phyloP scores from a whole-genome alignment of 306 rosid species.

The Malus fusca region DNA sequence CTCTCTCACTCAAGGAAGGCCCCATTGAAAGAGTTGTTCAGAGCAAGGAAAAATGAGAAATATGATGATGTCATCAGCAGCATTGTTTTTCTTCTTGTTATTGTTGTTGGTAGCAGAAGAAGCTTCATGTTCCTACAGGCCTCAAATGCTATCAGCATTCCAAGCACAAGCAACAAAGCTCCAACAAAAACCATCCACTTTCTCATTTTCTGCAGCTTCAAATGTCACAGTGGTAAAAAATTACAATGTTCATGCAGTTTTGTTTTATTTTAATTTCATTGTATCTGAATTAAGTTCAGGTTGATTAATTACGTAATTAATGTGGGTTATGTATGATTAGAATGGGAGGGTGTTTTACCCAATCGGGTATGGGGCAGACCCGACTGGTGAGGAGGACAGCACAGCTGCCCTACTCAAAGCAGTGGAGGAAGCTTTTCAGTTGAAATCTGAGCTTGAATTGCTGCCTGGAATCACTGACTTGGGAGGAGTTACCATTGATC shows the following conservation, averaged over 20 bases:
- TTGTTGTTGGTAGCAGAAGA: constrained; percentile 1
- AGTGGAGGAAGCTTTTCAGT: constrained; percentile 35
- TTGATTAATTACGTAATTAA: neutral
- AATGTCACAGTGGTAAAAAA: constrained; percentile 22
- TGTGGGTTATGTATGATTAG: constrained; percentile 9
- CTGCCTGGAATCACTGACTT: constrained; percentile 43
- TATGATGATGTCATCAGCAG: neutral
- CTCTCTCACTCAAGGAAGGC: neutral
- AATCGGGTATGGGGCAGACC: constrained; percentile 60
- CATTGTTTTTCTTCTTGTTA: constrained; percentile 14
- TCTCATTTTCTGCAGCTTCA: constrained; percentile 19
- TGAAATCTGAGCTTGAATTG: constrained; percentile 34
- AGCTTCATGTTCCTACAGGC: constrained; percentile 5
- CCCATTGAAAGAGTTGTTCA: neutral
- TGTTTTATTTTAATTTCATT: neutral
- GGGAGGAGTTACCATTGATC: constrained; percentile 57
- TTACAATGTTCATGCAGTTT: neutral
- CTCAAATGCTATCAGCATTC: constrained; percentile 11
- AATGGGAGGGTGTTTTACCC: constrained; percentile 40
- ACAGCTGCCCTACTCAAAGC: constrained; percentile 35
- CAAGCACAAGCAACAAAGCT: neutral
- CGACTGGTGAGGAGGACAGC: constrained; percentile 46
- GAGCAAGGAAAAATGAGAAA: neutral
- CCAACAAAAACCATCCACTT: neutral
- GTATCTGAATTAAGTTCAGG: neutral